Evolutionary conservation across 1,139 yeast genomes (phyloP).

Genomic region (Nakaseomyces delphensis): DNA sequence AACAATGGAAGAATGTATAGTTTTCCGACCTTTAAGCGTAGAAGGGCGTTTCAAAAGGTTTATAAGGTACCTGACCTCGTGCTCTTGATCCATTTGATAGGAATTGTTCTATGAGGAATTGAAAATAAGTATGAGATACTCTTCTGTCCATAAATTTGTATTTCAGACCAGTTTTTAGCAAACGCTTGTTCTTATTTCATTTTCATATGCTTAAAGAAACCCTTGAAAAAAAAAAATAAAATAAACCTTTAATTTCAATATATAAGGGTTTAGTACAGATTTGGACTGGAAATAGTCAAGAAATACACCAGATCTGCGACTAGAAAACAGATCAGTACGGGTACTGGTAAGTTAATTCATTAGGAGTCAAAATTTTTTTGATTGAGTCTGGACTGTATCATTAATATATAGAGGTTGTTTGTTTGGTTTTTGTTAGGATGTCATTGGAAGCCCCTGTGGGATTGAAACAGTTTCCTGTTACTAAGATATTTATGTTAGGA

Average conservation of each 20-base stretch:
- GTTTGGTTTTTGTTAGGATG: no score
- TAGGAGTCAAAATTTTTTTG: no score
- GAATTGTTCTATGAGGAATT: neutral
- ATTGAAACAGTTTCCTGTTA: constrained; percentile 23
- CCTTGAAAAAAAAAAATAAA: neutral
- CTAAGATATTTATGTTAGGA: constrained; percentile 24
- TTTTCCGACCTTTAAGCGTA: neutral
- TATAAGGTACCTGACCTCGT: constrained; percentile 7
- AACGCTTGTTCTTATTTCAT: neutral
- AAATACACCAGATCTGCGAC: no score
- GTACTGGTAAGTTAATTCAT: no score
- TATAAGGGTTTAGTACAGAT: no score
- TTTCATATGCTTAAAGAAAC: neutral
- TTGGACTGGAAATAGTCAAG: neutral
- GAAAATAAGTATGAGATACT: no score
- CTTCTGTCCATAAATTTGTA: no score
- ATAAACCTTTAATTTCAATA: no score
- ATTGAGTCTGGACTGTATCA: no score
- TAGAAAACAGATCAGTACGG: no score
- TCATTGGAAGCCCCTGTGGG: constrained; percentile 28
- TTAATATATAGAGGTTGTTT: neutral
- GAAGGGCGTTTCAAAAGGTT: constrained; percentile 5
- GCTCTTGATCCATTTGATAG: constrained; percentile 1
- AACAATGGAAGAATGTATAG: constrained; percentile 6
- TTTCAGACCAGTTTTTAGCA: neutral